Evolutionary conservation across 768 basidiomycete genomes (phyloP), one percentile per base, ranked within the genome.

Genomic region (Mrakia gelida): DNA sequence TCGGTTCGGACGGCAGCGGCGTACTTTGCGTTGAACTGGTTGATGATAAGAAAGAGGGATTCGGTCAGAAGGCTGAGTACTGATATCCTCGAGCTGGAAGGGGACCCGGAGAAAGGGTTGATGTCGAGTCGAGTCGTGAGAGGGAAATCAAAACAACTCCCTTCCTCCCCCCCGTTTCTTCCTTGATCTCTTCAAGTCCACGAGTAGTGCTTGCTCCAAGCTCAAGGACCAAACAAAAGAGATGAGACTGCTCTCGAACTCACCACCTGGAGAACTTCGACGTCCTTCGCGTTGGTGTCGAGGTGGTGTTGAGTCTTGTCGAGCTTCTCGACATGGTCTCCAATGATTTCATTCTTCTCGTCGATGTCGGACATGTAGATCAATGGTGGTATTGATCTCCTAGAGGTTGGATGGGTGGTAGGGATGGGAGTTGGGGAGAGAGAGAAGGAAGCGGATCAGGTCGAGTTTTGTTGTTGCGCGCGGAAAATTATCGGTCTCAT

Each of bases 1-100:
- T 75, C 73, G 2, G 59, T 45, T 54, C 61, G n/a, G 59, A 63
- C 23, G 13, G 59, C 73, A 5, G 59, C 59, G 2, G 73, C 73
- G 45, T 43, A 63, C 13, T 43, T 4, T 21, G 73, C 73, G 43
- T 75, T 56, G 54, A 56, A 21, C 6, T 23, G 54, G 10, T 18
- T 5, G 52, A 54, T 4, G 52, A 59, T 16, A 54, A 23, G 52
- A 23, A 54, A 23, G 52, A 6, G 13, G 11, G 13, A 15, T 54
- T 8, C 38, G 8, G 38, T 38, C 38, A 38, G 4, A 38, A 38
- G 38, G 38, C n/a, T 38, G 38, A 38, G 38, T 8, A 38, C 38
- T 38, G 38, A 38, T 38, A 38, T 38, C n/a, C n/a, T n/a, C 38
- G 38, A 38, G 38, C 45, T 10, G 11, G 11, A 45, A 45, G 45